A percentile compares a stretch with the other conserved stretches of the same genome.
These are phyloP conservation scores for Boletus vinaceobasis DNA, from an alignment of 768 basidiomycete genomes.

Conservation along the genomic window DNA sequence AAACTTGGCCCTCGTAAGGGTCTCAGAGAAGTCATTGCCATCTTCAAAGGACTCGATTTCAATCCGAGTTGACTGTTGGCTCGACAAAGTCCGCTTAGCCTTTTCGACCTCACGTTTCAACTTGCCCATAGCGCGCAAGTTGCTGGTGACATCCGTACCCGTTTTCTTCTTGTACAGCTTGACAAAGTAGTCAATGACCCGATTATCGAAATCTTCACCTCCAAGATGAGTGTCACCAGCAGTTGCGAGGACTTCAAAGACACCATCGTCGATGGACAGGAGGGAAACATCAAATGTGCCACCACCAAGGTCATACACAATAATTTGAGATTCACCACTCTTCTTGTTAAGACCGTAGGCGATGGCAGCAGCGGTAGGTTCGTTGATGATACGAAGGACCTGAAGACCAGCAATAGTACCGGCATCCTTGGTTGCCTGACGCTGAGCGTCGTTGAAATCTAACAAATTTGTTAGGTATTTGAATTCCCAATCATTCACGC, in stretches of 20 bases:
- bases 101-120: conserved; percentile 93
- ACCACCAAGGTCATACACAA: conserved; percentile 97
- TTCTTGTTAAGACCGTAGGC: conserved; percentile 98
- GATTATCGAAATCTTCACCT: conserved; percentile 95
- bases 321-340: conserved; percentile 89
- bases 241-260: conserved; percentile 86
- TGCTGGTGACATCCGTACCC: conserved; percentile 74
- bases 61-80: conserved; percentile 84
- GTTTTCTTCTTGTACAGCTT: conserved; percentile 92
- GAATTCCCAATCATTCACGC: background rate
- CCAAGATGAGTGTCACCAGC: conserved; percentile 94
- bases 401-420: conserved; percentile 92
- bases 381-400: conserved; percentile 97
- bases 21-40: conserved; percentile 97
- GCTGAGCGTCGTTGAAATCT: conserved; percentile 99
- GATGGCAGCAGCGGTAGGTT: conserved; percentile 95
- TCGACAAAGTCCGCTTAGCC: conserved; percentile 89
- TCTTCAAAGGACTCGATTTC: conserved; percentile 96
- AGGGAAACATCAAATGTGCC: conserved; percentile 99
- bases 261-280: conserved; percentile 90
- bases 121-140: conserved; percentile 84
- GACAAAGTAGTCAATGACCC: conserved; percentile 85
- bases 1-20: conserved; percentile 96
- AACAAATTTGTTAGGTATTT: conserved; percentile 35
- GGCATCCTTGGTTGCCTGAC: conserved; percentile 98